Evolutionary conservation across 106 monocot genomes (phyloP).

Genomic region (Dendrobium huoshanense): DNA sequence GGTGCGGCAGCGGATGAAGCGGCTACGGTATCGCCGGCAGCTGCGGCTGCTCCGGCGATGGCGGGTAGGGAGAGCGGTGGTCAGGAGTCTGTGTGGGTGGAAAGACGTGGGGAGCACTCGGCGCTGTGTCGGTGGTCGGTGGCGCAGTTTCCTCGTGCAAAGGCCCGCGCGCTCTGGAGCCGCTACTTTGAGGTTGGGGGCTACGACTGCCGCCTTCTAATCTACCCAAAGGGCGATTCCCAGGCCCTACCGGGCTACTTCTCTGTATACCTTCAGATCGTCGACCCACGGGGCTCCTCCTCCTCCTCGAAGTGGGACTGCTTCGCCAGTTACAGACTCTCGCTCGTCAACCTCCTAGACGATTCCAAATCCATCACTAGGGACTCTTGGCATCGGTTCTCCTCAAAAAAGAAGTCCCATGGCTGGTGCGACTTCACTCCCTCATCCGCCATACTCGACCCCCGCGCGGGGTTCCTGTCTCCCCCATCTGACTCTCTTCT

Average conservation of each 20-base stretch:
- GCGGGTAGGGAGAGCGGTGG: constrained; percentile 5
- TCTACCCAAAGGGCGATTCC: constrained; percentile 84
- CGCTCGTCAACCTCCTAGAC: constrained; percentile 47
- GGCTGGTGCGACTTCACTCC: constrained; percentile 95
- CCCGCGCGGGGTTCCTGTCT: constrained; percentile 37
- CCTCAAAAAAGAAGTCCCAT: constrained; percentile 88
- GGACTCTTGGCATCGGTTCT: constrained; percentile 96
- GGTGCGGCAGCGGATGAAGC: constrained; percentile 10
- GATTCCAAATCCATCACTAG: constrained; percentile 53
- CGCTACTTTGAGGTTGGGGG: constrained; percentile 90
- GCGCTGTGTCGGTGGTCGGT: constrained; percentile 75
- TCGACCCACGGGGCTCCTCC: constrained; percentile 62
- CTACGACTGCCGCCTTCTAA: constrained; percentile 82
- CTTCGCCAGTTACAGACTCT: constrained; percentile 76
- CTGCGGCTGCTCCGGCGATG: not conserved
- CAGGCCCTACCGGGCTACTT: constrained; percentile 84
- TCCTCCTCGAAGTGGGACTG: constrained; percentile 70
- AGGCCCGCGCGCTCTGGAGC: constrained; percentile 69
- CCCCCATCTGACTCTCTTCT: constrained; percentile 32
- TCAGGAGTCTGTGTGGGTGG: constrained; percentile 34
- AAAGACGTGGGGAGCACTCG: constrained; percentile 48
- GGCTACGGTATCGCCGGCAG: not conserved
- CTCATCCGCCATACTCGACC: constrained; percentile 48
- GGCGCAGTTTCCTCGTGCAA: constrained; percentile 43
- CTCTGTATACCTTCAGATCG: constrained; percentile 88